Conservation (phyloP, 768 basidiomycete species). For the Suillus decipiens region DNA sequence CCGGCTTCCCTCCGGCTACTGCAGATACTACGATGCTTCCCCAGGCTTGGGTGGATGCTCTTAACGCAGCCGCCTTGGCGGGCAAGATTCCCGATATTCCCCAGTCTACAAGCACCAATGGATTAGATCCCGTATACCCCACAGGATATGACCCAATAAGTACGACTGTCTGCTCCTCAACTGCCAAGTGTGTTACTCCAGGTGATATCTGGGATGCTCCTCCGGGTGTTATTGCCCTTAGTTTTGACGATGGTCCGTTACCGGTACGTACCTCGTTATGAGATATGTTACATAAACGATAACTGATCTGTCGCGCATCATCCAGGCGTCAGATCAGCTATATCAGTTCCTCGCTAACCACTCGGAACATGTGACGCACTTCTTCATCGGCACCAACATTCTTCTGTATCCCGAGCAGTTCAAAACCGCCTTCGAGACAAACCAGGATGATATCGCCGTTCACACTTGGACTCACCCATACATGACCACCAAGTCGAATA, state of each 20-base stretch:
- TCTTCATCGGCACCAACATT: slow-evolving; percentile 86
- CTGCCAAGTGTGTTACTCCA: slow-evolving; percentile 61
- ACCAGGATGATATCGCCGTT: slow-evolving; percentile 41
- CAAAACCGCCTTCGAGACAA: slow-evolving; percentile 45
- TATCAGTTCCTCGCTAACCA: slow-evolving; percentile 69
- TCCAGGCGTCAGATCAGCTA: slow-evolving; percentile 46
- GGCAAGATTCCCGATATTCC: slow-evolving; percentile 77
- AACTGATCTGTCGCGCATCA: neutral
- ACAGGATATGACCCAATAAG: slow-evolving; percentile 42
- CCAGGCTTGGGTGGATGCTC: slow-evolving; percentile 68
- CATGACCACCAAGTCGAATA: slow-evolving; percentile 77
- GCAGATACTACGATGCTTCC: slow-evolving; percentile 60
- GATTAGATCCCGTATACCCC: slow-evolving; percentile 40
- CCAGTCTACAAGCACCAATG: slow-evolving; percentile 38
- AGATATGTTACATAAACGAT: slow-evolving; percentile 12
- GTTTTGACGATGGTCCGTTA: slow-evolving; percentile 84
- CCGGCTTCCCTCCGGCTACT: slow-evolving; percentile 54
- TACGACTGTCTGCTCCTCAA: slow-evolving; percentile 71
- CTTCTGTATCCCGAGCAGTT: slow-evolving; percentile 58
- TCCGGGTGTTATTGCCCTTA: slow-evolving; percentile 58
- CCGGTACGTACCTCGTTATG: slow-evolving; percentile 33
- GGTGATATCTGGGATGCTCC: slow-evolving; percentile 82
- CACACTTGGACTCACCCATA: slow-evolving; percentile 72
- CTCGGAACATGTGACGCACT: slow-evolving; percentile 77
- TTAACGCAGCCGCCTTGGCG: slow-evolving; percentile 62